Base-by-base conservation (phyloP, 768 basidiomycete species). In the Boletellus sp. region DNA sequence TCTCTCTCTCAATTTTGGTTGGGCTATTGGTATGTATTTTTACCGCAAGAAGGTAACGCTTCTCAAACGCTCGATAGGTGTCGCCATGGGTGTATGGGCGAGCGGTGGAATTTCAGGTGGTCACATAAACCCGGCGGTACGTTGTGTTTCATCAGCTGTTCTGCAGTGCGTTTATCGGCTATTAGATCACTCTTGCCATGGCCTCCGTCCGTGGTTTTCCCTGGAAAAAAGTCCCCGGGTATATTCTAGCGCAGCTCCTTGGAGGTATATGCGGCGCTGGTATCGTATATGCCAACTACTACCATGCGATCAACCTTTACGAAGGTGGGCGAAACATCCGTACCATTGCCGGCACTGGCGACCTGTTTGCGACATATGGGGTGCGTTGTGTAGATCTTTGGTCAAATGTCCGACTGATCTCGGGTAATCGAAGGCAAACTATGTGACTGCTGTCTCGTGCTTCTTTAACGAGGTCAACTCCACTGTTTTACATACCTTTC, bases 221-320 rank as follows among this genome's bases (percentile, higher is more conserved):
- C 0, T 86, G 86, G 84, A 76, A 74, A 56, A 91, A 91, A 63
- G 90, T 90, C 0, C 90, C 90, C 0, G 74, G 57, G 19, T 90
- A 82, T 62, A 77, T 86, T 40, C 59, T 80, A 42, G 77, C 83
- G 0, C 86, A 88, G 62, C 50, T 84, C 17, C 62, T 87, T 42
- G 86, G 85, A 19, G 84, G 69, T 5, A 56, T 84, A 31, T 72
- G 76, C 39, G 86, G 83, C 16, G 78, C 78, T 13, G 77, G 75
- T 1, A 60, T 82, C 36, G 65, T 80, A 28, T 87, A 85, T 54
- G 84, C 72, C 6, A 81, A 83, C 57, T 87, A 85, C 59, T 76
- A 78, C 58, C 79, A 82, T 64, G 84, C 83, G 16, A 82, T 89
- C 59, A 76, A 84, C 57, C 54, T 83, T 39, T 74, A 78, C 52